Percentiles rank a stretch among this genome's conserved stretches.
phyloP scores from a whole-genome alignment of 345 rosid genomes.

The Cochlearia excelsa region DNA sequence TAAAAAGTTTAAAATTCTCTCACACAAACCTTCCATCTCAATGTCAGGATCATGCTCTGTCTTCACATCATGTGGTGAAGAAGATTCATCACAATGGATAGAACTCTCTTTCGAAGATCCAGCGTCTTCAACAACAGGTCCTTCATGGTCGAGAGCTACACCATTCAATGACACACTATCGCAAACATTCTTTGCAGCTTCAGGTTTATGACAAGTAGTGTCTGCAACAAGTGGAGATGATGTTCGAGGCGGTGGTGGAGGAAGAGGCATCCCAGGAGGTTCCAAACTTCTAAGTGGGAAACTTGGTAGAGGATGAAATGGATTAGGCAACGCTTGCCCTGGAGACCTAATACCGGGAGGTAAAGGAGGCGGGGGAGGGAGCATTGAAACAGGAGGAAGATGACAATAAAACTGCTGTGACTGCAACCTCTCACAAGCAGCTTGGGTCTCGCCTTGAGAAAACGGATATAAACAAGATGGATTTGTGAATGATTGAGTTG shows the following conservation, averaged over 20 bases:
- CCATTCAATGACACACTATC: not conserved
- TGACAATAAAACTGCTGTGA: conserved; percentile 35
- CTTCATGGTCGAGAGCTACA: not conserved
- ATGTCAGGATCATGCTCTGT: conserved; percentile 57
- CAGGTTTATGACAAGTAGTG: not conserved
- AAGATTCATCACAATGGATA: conserved; percentile 4
- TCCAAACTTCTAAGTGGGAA: conserved; percentile 28
- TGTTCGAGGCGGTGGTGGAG: conserved; percentile 37
- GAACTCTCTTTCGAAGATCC: conserved; percentile 21
- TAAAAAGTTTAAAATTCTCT: not conserved
- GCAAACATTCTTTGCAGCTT: conserved; percentile 14
- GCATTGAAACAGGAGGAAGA: conserved; percentile 34
- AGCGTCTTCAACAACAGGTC: conserved; percentile 28
- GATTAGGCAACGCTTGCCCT: conserved; percentile 20
- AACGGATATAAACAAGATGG: conserved; percentile 21
- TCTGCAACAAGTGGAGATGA: conserved; percentile 31
- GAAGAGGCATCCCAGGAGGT: conserved; percentile 34
- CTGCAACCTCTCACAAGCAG: no score
- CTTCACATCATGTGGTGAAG: conserved; percentile 26
- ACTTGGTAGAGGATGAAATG: conserved; percentile 38
- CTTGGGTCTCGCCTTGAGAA: conserved; percentile 29
- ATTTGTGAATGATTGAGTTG: conserved; percentile 28
- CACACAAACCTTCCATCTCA: conserved; percentile 83
- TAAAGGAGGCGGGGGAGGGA: conserved; percentile 39
- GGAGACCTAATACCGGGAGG: conserved; percentile 15